Evolutionary conservation across 2,329 filamentous ascomycete species (phyloP), one percentile per base, ranked within the genome.

Genomic region (Penicillium fuscoglaucum): DNA sequence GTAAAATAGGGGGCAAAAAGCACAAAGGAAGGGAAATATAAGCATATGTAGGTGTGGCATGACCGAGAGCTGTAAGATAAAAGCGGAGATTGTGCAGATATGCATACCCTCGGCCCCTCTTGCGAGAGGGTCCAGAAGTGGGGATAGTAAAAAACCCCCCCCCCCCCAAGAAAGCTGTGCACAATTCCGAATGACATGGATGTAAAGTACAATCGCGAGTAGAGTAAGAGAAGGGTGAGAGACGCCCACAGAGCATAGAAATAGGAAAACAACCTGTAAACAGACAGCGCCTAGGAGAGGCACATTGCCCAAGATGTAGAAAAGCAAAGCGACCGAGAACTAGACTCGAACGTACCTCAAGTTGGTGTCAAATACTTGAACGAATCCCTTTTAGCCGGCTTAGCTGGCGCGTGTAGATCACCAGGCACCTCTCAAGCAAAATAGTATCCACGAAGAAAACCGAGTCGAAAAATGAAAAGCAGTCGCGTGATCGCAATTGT

Each of bases 401-500:
- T 31, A 17, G 12, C 15, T 26, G 46, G 4, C 26, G n/a, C 17
- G 35, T 15, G 46, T 10, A 35, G 31, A 37, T 43, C 31, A 47
- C 51, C 46, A n/a, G 17, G 8, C 29, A 31, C 15, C 53, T 55
- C 9, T 7, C 4, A 37, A 52, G 21, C 29, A 37, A 26, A 31
- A 51, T 37, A 44, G 29, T 35, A n/a, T 35, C 7, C 44, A 40
- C 52, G 13, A 31, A 21, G 35, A 40, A 35, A 17, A 3, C 6
- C 3, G 44, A 43, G 40, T 52, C 37, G 35, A 48, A 48, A 48
- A 35, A 43, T 57, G n/a, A 54, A 41, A 46, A 45, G 37, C 19
- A 48, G 53, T 47, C 46, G 47, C 39, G 57, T 56, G 52, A 59
- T 59, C 57, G 53, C 47, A 55, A 52, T 39, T 44, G 47, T 41